These are phyloP conservation scores for Colletotrichum siamense DNA, from an alignment of 2,329 filamentous ascomycete genomes.

Conservation along the genomic window DNA sequence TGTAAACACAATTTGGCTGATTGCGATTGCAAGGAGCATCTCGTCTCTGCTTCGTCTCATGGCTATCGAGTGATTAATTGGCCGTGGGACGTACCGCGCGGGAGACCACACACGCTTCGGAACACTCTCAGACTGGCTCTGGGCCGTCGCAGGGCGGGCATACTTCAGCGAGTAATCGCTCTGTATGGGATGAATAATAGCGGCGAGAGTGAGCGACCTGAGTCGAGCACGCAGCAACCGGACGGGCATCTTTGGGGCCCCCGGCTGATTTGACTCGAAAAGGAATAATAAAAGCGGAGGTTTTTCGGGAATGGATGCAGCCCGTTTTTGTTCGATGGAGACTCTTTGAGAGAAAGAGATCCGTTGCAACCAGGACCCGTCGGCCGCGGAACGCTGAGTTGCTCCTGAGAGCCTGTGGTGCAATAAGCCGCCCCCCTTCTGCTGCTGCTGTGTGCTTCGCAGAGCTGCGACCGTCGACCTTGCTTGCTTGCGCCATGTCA, in stretches of 20 bases:
- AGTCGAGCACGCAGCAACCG: background rate
- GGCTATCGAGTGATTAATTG: background rate
- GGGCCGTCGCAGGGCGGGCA: background rate
- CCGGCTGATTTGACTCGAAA: slow-evolving; percentile 1
- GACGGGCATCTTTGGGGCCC: background rate
- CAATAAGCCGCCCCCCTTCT: background rate
- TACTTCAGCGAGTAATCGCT: background rate
- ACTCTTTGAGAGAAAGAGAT: background rate
- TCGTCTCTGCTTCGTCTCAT: background rate
- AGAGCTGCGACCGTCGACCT: background rate
- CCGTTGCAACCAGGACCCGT: background rate
- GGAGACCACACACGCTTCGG: background rate
- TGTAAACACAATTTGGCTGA: background rate
- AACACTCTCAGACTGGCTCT: background rate
- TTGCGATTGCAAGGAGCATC: background rate
- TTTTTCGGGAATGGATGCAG: slow-evolving; percentile 15
- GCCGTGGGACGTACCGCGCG: background rate
- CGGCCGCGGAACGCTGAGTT: background rate
- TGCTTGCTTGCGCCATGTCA: background rate
- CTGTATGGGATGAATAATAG: background rate
- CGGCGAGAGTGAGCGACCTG: background rate
- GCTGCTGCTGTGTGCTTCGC: background rate
- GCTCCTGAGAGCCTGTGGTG: background rate
- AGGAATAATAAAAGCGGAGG: slow-evolving; percentile 4
- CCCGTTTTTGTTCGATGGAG: background rate